Evolutionary conservation across 1,139 yeast genomes (phyloP), one percentile per base, ranked within the genome.

Genomic region (Candida tetrigidarum): DNA sequence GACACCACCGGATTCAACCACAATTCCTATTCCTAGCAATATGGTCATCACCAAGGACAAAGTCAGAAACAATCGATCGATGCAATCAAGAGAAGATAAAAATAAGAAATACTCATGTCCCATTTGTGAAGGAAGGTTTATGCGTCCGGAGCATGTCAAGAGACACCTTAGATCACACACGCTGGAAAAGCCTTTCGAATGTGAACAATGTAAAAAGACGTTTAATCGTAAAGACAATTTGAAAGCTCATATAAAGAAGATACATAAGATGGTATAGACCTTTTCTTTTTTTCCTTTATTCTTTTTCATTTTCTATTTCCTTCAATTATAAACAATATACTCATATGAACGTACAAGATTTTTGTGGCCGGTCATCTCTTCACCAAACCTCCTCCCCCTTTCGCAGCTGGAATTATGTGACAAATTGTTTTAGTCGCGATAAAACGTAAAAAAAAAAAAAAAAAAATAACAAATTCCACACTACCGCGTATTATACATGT

Each of bases 71-170:
- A 51, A 51, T 28, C 34, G 54, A 27, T 44, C 49, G 3, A 44
- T 45, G 27, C 45, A 46, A 27, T 48, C 46, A 25, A 48, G 50
- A 36, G 42, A 37, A 14, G 83, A 78, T 55, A 86, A 85, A 42
- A 84, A 81, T 53, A 83, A 82, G 61, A 72, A 75, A 42, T 92
- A 87, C 64, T 77, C 77, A 53, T 91, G 97, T 69, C 85, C 87
- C n/a, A 72, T 90, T 49, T 84, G 96, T 57, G 80, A 79, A 43
- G 79, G 85, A 41, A 66, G 81, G 43, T 92, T 92, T 73, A 92
- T 89, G 61, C 76, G 98, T 49, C 92, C 95, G 28, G 97, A 93
- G 59, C 97, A 93, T 69, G 89, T 92, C 45, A 88, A 90, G 62
- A 77, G 98, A 58, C 98, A 92, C 62, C 74, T 86, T 81, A 78